These are phyloP conservation scores for Ogataea angusta DNA, from an alignment of 805 yeast species.

Conservation along the genomic window DNA sequence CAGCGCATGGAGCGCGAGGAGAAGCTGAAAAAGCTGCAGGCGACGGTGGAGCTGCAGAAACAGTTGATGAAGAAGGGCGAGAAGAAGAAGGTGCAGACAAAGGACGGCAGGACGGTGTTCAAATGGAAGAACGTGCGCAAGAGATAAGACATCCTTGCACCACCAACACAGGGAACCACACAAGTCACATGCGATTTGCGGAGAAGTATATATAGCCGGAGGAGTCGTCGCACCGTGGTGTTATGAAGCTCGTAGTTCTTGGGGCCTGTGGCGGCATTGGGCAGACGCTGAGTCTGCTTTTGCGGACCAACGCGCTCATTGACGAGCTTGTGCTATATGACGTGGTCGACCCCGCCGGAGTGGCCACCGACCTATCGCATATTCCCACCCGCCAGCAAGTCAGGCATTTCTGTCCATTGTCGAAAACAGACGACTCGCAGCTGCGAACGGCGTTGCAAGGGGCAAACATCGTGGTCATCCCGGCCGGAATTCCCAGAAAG, in stretches of 20 bases:
- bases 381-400: constrained; percentile 50
- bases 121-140: constrained; percentile 86
- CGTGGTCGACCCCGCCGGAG: constrained; percentile 80
- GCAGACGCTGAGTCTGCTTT: constrained; percentile 79
- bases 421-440: constrained; percentile 20
- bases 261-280: constrained; percentile 97
- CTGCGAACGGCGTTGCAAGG: constrained; percentile 42
- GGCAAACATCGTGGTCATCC: constrained; percentile 48
- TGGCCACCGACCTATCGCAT: constrained; percentile 84
- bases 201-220: constrained; percentile 2
- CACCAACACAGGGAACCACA: background rate
- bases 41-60: constrained; percentile 70
- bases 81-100: constrained; percentile 68
- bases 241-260: constrained; percentile 52
- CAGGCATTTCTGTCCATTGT: constrained; percentile 37
- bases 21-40: constrained; percentile 65
- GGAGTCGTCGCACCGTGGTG: background rate
- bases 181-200: constrained; percentile 3
- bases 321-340: constrained; percentile 75
- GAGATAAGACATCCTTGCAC: constrained; percentile 28
- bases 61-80: constrained; percentile 90
- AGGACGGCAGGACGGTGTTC: constrained; percentile 65
- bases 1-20: constrained; percentile 66
- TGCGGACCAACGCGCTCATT: constrained; percentile 63
- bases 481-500: constrained; percentile 62